Evolutionary conservation across 805 yeast genomes (phyloP).

Genomic region (Candida cerambycidarum): DNA sequence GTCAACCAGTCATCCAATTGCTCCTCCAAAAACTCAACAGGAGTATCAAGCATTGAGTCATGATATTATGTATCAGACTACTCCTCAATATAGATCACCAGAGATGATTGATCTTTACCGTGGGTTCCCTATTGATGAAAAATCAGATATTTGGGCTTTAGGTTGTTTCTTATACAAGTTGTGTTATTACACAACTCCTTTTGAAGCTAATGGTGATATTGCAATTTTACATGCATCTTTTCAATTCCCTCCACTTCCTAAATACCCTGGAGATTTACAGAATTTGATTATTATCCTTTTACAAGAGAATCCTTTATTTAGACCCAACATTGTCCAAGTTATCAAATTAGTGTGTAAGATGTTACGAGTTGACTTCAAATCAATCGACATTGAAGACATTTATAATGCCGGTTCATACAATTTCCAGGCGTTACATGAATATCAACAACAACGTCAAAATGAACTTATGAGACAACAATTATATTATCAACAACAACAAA

Average conservation of each 20-base stretch:
- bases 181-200: slow-evolving; percentile 92
- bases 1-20: slow-evolving; percentile 65
- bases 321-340: slow-evolving; percentile 89
- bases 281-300: slow-evolving; percentile 76
- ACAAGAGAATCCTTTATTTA: slow-evolving; percentile 73
- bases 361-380: slow-evolving; percentile 33
- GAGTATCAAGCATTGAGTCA: slow-evolving; percentile 77
- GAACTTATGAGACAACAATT: slow-evolving; percentile 34
- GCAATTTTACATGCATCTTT: slow-evolving; percentile 85
- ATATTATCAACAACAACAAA: slow-evolving; percentile 39
- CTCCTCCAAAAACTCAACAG: slow-evolving; percentile 73
- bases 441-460: slow-evolving; percentile 42
- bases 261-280: slow-evolving; percentile 67
- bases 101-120: slow-evolving; percentile 92
- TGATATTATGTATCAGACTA: slow-evolving; percentile 86
- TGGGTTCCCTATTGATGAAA: slow-evolving; percentile 84
- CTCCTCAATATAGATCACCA: slow-evolving; percentile 94
- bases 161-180: slow-evolving; percentile 89
- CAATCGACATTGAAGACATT: slow-evolving; percentile 39
- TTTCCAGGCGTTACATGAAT: slow-evolving; percentile 54
- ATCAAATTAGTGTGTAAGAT: slow-evolving; percentile 60
- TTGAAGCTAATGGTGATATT: slow-evolving; percentile 83
- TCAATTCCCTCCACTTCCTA: slow-evolving; percentile 70
- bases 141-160: slow-evolving; percentile 94
- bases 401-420: slow-evolving; percentile 55